Conservation (phyloP, 306 rosid species). For the Quercus suber region DNA sequence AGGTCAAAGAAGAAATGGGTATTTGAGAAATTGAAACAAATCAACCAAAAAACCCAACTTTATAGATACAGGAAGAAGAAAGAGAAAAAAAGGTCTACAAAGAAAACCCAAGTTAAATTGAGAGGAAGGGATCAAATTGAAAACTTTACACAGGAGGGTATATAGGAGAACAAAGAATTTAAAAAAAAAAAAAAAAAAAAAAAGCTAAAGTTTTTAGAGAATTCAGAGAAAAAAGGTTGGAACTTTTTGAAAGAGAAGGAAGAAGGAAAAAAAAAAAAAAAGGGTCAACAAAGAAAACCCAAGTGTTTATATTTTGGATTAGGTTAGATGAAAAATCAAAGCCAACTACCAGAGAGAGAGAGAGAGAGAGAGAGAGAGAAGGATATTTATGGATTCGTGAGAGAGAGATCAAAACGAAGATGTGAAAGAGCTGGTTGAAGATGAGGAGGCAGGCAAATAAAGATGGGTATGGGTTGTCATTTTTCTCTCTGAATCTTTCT, state of each 20-base stretch:
- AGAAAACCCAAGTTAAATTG: constrained; percentile 7
- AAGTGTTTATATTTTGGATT: background rate
- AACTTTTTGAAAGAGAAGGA: background rate
- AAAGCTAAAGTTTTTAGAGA: background rate
- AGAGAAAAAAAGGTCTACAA: constrained; percentile 14
- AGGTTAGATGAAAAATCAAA: background rate
- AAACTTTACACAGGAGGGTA: constrained; percentile 17
- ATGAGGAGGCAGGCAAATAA: background rate
- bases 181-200: background rate
- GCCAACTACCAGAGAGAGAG: background rate
- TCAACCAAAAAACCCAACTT: background rate
- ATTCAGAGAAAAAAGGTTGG: background rate
- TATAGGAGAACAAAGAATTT: background rate
- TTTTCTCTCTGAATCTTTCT: background rate
- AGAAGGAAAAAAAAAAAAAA: background rate
- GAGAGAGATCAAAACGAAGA: constrained; percentile 1
- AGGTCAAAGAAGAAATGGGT: constrained; percentile 8
- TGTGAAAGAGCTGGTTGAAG: background rate
- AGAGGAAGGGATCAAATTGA: constrained; percentile 7
- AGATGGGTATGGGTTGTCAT: constrained; percentile 3
- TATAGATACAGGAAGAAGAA: constrained; percentile 21
- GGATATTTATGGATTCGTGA: background rate
- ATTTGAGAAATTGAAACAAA: constrained; percentile 5
- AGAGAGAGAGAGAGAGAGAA: background rate
- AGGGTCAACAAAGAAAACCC: constrained; percentile 21